Evolutionary conservation across 345 rosid species (phyloP).

Genomic region (Linum usitatissimum): DNA sequence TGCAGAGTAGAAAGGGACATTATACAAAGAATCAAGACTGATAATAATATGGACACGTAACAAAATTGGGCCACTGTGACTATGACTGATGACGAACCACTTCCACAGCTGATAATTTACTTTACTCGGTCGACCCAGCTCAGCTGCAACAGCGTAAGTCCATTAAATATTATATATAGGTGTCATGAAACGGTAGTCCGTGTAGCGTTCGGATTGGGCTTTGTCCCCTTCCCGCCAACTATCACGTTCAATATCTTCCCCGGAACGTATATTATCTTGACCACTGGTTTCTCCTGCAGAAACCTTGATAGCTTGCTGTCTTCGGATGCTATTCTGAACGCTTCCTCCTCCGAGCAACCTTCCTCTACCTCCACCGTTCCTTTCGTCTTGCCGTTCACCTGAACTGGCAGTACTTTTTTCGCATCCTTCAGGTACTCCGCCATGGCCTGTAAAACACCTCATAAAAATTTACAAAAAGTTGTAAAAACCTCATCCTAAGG

Average conservation of each 20-base stretch:
- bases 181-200: background rate
- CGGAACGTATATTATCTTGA: slow-evolving; percentile 63
- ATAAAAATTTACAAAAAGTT: too few relatives aligned
- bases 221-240: slow-evolving; percentile 22
- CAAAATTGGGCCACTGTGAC: too few relatives aligned
- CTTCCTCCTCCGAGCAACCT: slow-evolving; percentile 83
- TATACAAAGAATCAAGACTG: too few relatives aligned
- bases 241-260: slow-evolving; percentile 88
- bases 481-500: too few relatives aligned
- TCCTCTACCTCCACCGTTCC: slow-evolving; percentile 80
- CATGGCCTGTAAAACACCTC: slow-evolving; percentile 39
- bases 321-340: slow-evolving; percentile 49
- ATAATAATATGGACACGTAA: too few relatives aligned
- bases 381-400: slow-evolving; percentile 92
- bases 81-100: too few relatives aligned
- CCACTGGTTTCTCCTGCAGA: slow-evolving; percentile 50
- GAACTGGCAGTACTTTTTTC: slow-evolving; percentile 59
- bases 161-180: too few relatives aligned
- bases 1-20: too few relatives aligned
- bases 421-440: slow-evolving; percentile 63
- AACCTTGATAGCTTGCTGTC: slow-evolving; percentile 57
- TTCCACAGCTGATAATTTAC: too few relatives aligned
- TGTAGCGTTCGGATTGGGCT: background rate
- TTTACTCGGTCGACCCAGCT: too few relatives aligned
- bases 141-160: too few relatives aligned